Evolutionary conservation across 108 stramenopile genomes (phyloP).

Genomic region (Fistulifera pelliculosa): DNA sequence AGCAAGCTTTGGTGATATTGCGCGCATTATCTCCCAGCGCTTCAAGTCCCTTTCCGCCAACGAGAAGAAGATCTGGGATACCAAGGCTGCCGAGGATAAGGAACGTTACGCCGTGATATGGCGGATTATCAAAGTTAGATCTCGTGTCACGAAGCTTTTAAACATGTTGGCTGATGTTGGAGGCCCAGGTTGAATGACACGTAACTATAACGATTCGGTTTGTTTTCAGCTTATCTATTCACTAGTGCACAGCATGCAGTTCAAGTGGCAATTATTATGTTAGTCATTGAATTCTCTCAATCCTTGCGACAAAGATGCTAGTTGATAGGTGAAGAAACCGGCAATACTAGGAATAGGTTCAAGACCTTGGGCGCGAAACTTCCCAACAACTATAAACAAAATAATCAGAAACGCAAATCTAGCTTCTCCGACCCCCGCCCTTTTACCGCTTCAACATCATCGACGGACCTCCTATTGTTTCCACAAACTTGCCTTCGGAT

Average conservation of each 20-base stretch:
- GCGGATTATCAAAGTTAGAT: conserved; percentile 26
- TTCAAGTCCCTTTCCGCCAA: conserved; percentile 65
- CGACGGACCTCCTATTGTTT: conserved; percentile 60
- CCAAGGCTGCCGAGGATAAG: conserved; percentile 65
- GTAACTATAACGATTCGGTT: no score
- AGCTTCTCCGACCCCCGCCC: conserved; percentile 80
- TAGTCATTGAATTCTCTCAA: conserved; percentile 51
- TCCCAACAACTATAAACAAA: conserved; percentile 68
- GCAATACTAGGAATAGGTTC: conserved; percentile 61
- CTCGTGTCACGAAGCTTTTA: no score
- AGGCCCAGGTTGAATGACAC: no score
- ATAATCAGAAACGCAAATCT: conserved; percentile 81
- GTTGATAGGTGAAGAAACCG: conserved; percentile 85
- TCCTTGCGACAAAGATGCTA: conserved; percentile 65
- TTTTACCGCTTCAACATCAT: conserved; percentile 35
- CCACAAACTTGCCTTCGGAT: conserved; percentile 50
- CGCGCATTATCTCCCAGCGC: conserved; percentile 50
- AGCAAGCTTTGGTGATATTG: conserved; percentile 61
- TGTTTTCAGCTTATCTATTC: no score
- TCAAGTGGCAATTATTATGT: not conserved
- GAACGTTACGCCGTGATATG: conserved; percentile 57
- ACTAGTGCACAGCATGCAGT: no score
- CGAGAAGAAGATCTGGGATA: conserved; percentile 57
- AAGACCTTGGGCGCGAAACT: conserved; percentile 54
- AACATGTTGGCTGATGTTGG: no score